Conservation (phyloP, 176 grass and related monocot species). For the Carex parvula region DNA sequence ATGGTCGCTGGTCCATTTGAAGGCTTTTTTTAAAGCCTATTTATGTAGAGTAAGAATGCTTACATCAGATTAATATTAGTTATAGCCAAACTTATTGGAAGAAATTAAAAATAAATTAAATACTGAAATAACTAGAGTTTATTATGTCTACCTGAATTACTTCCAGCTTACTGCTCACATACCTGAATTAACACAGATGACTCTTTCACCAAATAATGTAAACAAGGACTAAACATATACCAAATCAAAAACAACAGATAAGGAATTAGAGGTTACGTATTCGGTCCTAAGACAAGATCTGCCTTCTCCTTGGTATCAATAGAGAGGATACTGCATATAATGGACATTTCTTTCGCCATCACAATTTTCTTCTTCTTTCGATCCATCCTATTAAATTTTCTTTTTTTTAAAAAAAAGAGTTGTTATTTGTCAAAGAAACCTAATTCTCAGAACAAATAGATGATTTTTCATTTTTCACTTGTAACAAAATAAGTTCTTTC, state of each 20-base stretch:
- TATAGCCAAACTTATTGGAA: too few species aligned
- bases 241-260: not conserved
- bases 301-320: not conserved
- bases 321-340: not conserved
- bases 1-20: not conserved
- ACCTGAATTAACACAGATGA: not conserved
- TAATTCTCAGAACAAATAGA: not conserved
- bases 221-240: not conserved
- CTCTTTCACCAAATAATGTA: not conserved
- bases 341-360: not conserved
- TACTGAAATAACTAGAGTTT: too few species aligned
- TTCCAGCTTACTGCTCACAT: too few species aligned
- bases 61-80: too few species aligned
- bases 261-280: not conserved
- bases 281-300: not conserved
- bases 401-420: too few species aligned
- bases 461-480: not conserved
- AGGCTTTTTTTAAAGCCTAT: not conserved
- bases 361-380: not conserved
- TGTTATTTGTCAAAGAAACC: not conserved
- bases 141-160: too few species aligned
- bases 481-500: too few species aligned
- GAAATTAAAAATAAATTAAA: too few species aligned
- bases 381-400: not conserved
- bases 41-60: not conserved